Evolutionary conservation across 306 rosid species (phyloP).

Genomic region (Phaseolus lunatus): DNA sequence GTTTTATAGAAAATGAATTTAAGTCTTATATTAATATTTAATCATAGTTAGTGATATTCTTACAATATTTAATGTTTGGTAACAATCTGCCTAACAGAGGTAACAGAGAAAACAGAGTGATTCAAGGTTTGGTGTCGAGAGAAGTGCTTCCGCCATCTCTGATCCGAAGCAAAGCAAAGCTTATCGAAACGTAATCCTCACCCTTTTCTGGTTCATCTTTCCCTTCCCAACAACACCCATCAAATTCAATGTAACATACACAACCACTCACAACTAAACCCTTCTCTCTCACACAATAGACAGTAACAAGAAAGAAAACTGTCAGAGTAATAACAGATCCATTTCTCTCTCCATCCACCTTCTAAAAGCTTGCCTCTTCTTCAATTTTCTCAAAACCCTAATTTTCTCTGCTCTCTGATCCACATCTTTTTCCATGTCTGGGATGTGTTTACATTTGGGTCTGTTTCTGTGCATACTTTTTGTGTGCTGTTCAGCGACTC

Average conservation of each 20-base stretch:
- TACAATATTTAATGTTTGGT: not conserved
- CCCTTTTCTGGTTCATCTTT: conserved; percentile 12
- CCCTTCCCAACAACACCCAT: conserved; percentile 32
- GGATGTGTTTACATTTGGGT: conserved; percentile 48
- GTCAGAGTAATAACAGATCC: conserved; percentile 41
- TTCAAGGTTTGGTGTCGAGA: not conserved
- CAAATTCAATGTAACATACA: conserved; percentile 10
- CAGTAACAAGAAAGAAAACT: not conserved
- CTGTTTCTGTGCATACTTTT: conserved; percentile 54
- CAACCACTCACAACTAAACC: conserved; percentile 1
- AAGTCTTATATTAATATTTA: too few relatives aligned
- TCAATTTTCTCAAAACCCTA: conserved; percentile 48
- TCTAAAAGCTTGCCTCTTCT: conserved; percentile 38
- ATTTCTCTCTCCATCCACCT: conserved; percentile 16
- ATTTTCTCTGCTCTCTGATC: conserved; percentile 23
- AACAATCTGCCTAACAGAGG: not conserved
- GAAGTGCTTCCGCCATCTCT: conserved; percentile 39
- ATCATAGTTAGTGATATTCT: not conserved
- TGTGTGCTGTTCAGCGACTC: conserved; percentile 46
- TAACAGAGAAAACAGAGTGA: not conserved
- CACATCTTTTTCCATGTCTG: conserved; percentile 50
- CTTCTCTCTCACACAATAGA: not conserved
- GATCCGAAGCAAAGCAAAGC: conserved; percentile 31
- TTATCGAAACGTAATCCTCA: conserved; percentile 37
- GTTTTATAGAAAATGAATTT: too few relatives aligned